Evolutionary conservation across 192 early-diverging fungal species (phyloP).

Genomic region (Gonapodya sp.): DNA sequence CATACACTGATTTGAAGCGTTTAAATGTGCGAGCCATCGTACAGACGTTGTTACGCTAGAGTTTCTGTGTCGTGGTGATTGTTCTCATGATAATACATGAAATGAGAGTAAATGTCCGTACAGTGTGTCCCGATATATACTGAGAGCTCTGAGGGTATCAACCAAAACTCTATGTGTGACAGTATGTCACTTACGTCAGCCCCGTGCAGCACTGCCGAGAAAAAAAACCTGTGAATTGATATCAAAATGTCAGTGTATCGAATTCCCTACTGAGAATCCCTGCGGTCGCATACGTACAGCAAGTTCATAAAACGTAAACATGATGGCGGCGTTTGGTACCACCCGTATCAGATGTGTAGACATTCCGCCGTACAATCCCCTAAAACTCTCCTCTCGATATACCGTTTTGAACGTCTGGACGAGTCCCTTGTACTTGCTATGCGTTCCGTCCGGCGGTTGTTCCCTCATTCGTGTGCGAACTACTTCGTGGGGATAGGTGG

Average conservation of each 20-base stretch:
- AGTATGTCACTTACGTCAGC: too few species aligned
- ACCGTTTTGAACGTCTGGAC: conserved; percentile 40
- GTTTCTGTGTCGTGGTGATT: neutral
- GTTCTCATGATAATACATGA: too few species aligned
- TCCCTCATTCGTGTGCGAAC: conserved; percentile 68
- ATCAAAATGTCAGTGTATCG: too few species aligned
- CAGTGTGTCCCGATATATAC: too few species aligned
- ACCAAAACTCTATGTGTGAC: too few species aligned
- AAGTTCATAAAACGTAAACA: conserved; percentile 79
- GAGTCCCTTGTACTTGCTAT: conserved; percentile 69
- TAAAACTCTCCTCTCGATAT: conserved; percentile 68
- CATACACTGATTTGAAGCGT: conserved; percentile 32
- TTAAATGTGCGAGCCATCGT: conserved; percentile 13
- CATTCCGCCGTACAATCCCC: conserved; percentile 89
- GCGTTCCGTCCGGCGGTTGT: conserved; percentile 54
- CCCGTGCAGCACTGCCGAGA: too few species aligned
- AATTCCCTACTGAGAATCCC: too few species aligned
- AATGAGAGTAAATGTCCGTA: too few species aligned
- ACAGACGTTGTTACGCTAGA: neutral
- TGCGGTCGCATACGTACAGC: too few species aligned
- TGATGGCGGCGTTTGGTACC: conserved; percentile 90
- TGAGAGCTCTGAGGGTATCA: too few species aligned
- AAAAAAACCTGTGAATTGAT: too few species aligned
- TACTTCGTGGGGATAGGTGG: conserved; percentile 95
- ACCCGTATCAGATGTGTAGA: conserved; percentile 87